Base-by-base conservation (phyloP, 2,329 filamentous ascomycete species). In the Tolypocladium sp. region DNA sequence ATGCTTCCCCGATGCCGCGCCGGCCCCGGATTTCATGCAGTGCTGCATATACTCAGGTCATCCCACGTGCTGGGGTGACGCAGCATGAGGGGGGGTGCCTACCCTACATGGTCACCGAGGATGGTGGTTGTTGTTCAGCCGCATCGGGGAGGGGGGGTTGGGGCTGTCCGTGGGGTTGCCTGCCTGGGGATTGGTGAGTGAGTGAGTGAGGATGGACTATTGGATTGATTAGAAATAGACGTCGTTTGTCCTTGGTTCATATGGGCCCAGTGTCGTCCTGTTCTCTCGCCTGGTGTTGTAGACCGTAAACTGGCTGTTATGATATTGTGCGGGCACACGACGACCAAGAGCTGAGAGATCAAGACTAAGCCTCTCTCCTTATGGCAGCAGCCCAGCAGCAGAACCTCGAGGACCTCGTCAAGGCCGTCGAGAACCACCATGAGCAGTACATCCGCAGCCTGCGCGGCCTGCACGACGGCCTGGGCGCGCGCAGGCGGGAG, bases 371-470 rank as follows among this genome's bases (percentile, higher is more conserved):
- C 37, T 38, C 37, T 55, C 13, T 46, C 44, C 44, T 27, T 12
- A 59, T 55, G 57, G 57, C 54, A 60, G 52, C 61, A 46, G 55
- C 63, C 20, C 65, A 64, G 20, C 64, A 65, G 33, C 63, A 66
- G 61, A 65, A 59, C 57, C 57, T 72, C 20, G 72, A 76, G 58
- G 70, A 74, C 40, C 65, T 74, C 54, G 65, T 74, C 61, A 65
- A 61, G 44, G 68, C 66, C 35, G 67, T 71, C 51, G 71, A 75
- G 53, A 60, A 66, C 27, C 66, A 68, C 52, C 72, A 73, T 57
- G 71, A 73, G n/a, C 68, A 72, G 46, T 71, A 72, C 55, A 61
- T 73, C 40, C 68, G 65, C 57, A 65, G 65, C 30, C 62, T 73
- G 7, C 63, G 67, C 54, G 63, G 52, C 53, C 64, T 74, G 20